These are phyloP conservation scores for Ophiocordyceps camponoti-floridani DNA, from an alignment of 2,329 filamentous ascomycete species.

Conservation along the genomic window DNA sequence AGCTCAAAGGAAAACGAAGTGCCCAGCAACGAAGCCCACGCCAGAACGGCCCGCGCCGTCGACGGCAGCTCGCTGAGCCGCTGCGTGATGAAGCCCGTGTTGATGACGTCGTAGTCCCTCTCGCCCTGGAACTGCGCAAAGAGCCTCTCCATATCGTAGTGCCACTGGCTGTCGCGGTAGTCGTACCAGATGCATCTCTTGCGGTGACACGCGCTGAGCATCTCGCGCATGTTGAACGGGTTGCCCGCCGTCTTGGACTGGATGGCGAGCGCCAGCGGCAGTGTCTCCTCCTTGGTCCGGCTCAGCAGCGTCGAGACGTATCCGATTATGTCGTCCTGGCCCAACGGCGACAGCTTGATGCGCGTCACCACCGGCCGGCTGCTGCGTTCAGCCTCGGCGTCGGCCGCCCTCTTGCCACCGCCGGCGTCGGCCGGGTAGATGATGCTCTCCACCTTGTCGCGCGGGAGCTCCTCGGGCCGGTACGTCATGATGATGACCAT, in stretches of 20 bases:
- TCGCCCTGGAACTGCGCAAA: conserved; percentile 73
- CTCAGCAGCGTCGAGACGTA: conserved; percentile 74
- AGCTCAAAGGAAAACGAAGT: conserved; percentile 71
- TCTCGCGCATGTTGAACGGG: conserved; percentile 80
- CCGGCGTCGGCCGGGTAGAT: conserved; percentile 30
- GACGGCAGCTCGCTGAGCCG: conserved; percentile 59
- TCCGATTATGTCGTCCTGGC: conserved; percentile 61
- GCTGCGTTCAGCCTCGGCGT: conserved; percentile 19
- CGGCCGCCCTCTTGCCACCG: conserved; percentile 4
- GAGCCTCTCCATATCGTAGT: conserved; percentile 68
- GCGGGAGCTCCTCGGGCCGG: conserved; percentile 45
- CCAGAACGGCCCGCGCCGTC: conserved; percentile 59
- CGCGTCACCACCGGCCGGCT: conserved; percentile 43
- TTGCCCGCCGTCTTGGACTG: conserved; percentile 82
- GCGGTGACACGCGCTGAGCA: conserved; percentile 71
- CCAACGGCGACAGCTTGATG: conserved; percentile 55
- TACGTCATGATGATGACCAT: conserved; percentile 71
- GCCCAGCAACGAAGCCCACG: conserved; percentile 74
- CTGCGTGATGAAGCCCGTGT: conserved; percentile 66
- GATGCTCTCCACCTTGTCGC: conserved; percentile 34
- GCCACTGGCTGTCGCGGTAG: conserved; percentile 67
- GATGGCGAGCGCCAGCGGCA: conserved; percentile 65
- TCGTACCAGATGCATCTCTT: conserved; percentile 85
- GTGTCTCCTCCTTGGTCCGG: conserved; percentile 50
- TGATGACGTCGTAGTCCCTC: conserved; percentile 61